A percentile compares a stretch with the other conserved stretches of the same genome.
phyloP scores from a whole-genome alignment of 2,329 filamentous ascomycete genomes.

The Paecilomyces fulvus region DNA sequence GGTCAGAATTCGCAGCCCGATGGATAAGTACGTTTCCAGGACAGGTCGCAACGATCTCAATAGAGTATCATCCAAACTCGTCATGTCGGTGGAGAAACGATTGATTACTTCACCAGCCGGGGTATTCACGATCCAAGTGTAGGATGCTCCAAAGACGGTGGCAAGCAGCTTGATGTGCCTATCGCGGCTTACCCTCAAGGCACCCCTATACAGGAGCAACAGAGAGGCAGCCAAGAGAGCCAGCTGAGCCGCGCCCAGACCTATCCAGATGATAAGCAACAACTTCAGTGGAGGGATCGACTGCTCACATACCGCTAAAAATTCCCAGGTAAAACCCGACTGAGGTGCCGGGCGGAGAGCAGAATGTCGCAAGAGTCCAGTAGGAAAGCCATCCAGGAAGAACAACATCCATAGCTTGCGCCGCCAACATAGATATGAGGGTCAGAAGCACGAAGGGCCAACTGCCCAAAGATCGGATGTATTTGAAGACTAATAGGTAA shows the following conservation, averaged over 20 bases:
- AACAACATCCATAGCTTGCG: slow-evolving; percentile 6
- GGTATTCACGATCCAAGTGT: slow-evolving; percentile 9
- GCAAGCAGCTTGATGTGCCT: slow-evolving; percentile 6
- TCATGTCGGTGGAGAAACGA: slow-evolving; percentile 9
- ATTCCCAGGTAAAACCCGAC: slow-evolving; percentile 1
- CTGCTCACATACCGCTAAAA: neutral
- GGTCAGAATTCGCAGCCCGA: slow-evolving; percentile 7
- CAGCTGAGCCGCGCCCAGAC: slow-evolving; percentile 4
- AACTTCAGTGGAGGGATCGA: neutral
- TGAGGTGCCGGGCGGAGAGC: neutral
- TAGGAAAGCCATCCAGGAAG: slow-evolving; percentile 7
- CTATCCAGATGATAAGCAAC: neutral
- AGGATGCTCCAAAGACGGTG: slow-evolving; percentile 7
- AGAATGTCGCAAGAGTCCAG: slow-evolving; percentile 3
- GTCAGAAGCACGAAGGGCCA: slow-evolving; percentile 2
- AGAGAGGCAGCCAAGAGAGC: slow-evolving; percentile 5
- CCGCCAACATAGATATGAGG: neutral
- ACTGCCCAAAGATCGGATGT: slow-evolving; percentile 5
- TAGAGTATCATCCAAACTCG: slow-evolving; percentile 7
- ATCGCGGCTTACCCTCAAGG: slow-evolving; percentile 7
- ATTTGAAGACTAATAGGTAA: slow-evolving; percentile 4
- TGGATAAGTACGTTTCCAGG: slow-evolving; percentile 9
- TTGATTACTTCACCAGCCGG: slow-evolving; percentile 8
- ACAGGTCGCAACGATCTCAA: slow-evolving; percentile 7
- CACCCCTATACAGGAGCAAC: slow-evolving; percentile 4